phyloP scores from a whole-genome alignment of 257 asterid genomes.

The Solanum etuberosum region DNA sequence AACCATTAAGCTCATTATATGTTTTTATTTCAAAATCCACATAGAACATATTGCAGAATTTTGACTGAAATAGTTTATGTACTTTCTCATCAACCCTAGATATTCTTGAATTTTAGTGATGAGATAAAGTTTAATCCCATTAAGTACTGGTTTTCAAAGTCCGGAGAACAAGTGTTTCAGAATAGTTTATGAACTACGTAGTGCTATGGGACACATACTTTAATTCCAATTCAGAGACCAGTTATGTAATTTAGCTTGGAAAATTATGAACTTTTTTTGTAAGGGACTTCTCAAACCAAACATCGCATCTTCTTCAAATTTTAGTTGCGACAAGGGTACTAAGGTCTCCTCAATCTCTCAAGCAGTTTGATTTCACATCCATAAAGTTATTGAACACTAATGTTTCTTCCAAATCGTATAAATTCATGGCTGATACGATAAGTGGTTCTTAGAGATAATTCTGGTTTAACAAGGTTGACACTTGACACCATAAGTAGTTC shows the following conservation, averaged over 20 bases:
- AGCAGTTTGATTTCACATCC: not conserved
- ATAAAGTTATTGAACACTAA: not conserved
- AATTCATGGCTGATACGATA: not conserved
- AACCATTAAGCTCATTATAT: not conserved
- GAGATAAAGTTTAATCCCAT: not conserved
- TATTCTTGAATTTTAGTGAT: not conserved
- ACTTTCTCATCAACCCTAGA: not conserved
- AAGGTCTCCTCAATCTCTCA: not conserved
- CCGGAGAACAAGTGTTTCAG: not conserved
- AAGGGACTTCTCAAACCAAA: not conserved
- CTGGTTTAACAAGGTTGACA: not conserved
- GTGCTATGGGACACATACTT: not conserved
- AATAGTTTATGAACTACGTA: not conserved
- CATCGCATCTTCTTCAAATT: not conserved
- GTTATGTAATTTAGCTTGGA: not conserved
- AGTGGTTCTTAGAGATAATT: not conserved
- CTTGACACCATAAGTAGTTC: not conserved
- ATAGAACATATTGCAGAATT: not conserved
- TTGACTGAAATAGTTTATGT: not conserved
- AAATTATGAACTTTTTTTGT: not conserved
- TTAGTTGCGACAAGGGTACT: not conserved
- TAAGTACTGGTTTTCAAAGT: not conserved
- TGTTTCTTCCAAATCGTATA: not conserved
- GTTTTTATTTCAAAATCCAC: not conserved
- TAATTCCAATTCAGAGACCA: not conserved